Evolutionary conservation across 1,284 basidiomycete genomes (phyloP), one percentile per base, ranked within the genome.

Genomic region (Boletellus deceptivus): DNA sequence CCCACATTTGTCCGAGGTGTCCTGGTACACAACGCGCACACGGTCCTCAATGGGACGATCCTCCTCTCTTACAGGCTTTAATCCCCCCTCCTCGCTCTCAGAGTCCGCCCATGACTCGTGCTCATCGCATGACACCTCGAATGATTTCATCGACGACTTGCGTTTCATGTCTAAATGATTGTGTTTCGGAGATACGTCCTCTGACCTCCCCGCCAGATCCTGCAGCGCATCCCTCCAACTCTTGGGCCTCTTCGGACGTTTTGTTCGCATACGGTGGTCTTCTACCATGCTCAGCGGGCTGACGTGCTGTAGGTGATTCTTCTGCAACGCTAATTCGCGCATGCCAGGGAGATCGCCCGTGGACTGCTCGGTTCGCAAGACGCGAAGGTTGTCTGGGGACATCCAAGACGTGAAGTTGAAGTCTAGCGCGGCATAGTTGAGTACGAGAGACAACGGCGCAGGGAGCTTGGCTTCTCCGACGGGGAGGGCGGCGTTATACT

Each of bases 381-480:
- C 88, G 5, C 83, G 82, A 43, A 98, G 75, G 68, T 97, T 87
- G 18, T 82, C 80, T 1, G 89, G 86, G 0, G 93, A 86, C 94
- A 98, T 98, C 96, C 96, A 99, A 22, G 93, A 93, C 0, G 90
- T 91, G 67, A 95, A 98, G 68, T 97, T 96, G 75, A 99, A 98
- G 68, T 98, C 96, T 46, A 98, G 80, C 17, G 76, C 90, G 53
- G 88, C 77, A 65, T 91, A 91, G 60, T 78, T 87, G 48, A 97
- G 81, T 22, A 97, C 84, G 46, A 98, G 75, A 1, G 91, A 89
- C 41, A 89, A 74, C 1, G 96, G 96, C 22, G 74, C 73, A 11
- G 76, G 76, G 31, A 84, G 64, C 41, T 38, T 56, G 9, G 63
- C 20, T 59, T 63, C 68, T 65, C 59, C 58, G 64, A 63, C 52